Conservation (phyloP, 495 filamentous ascomycete species). For the Parachaetomium inaequale region DNA sequence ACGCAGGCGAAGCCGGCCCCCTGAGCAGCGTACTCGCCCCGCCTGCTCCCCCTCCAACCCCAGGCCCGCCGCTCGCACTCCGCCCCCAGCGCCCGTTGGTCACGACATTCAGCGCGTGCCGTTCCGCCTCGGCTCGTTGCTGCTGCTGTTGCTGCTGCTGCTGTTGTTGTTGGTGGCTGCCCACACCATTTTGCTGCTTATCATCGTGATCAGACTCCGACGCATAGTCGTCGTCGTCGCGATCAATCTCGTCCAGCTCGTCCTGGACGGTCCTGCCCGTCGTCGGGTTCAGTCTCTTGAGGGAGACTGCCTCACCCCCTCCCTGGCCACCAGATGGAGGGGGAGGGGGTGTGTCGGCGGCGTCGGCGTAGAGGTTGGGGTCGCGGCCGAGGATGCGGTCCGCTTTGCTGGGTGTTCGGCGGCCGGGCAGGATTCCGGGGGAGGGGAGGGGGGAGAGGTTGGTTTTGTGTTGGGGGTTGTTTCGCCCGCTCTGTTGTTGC, state of each 20-base stretch:
- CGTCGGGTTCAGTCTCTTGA: constrained; percentile 39
- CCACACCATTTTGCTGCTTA: constrained; percentile 21
- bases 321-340: no score
- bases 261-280: constrained; percentile 35
- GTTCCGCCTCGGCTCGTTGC: constrained; percentile 34
- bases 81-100: constrained; percentile 40
- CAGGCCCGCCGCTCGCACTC: constrained; percentile 21
- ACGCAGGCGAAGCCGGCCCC: not conserved
- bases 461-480: not conserved
- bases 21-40: constrained; percentile 35
- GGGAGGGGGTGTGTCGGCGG: no score
- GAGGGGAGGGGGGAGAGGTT: constrained; percentile 4
- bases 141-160: constrained; percentile 4
- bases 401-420: constrained; percentile 43
- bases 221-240: constrained; percentile 23
- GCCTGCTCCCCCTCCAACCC: constrained; percentile 14
- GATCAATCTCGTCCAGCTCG: constrained; percentile 30
- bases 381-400: constrained; percentile 50
- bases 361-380: constrained; percentile 46
- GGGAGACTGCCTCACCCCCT: constrained; percentile 35
- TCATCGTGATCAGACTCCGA: constrained; percentile 2
- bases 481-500: not conserved
- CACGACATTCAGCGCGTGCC: constrained; percentile 41
- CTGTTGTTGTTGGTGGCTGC: constrained; percentile 7
- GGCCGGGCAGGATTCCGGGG: not conserved